Conservation (phyloP, 192 early-diverging fungal genomes). For the Umbelopsis sp. region DNA sequence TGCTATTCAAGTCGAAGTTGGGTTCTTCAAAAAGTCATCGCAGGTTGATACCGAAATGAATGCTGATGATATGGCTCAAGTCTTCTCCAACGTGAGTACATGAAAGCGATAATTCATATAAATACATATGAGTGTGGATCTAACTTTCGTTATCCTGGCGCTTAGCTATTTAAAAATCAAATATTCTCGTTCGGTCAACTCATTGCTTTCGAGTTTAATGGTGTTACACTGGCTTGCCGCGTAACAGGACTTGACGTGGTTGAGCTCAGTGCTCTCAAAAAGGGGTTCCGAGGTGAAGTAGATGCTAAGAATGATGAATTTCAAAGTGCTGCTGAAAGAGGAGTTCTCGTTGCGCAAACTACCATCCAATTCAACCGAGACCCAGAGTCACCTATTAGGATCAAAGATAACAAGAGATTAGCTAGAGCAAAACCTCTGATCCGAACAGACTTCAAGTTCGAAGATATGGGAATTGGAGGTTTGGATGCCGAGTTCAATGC, state of each 20-base stretch:
- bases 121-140: background rate
- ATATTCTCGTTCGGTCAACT: slow-evolving; percentile 79
- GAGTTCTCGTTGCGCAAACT: slow-evolving; percentile 78
- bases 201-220: slow-evolving; percentile 83
- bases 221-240: slow-evolving; percentile 56
- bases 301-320: slow-evolving; percentile 16
- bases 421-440: slow-evolving; percentile 70
- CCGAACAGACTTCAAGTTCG: slow-evolving; percentile 95
- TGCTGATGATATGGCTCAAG: slow-evolving; percentile 69
- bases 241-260: slow-evolving; percentile 54
- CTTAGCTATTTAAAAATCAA: slow-evolving; percentile 74
- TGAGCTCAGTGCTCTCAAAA: slow-evolving; percentile 55
- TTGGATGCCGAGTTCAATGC: slow-evolving; percentile 91
- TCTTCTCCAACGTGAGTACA: slow-evolving; percentile 53
- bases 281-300: slow-evolving; percentile 34
- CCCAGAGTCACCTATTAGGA: slow-evolving; percentile 71
- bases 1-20: slow-evolving; percentile 58
- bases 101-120: background rate
- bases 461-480: slow-evolving; percentile 97
- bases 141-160: background rate
- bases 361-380: slow-evolving; percentile 70
- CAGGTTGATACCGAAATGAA: slow-evolving; percentile 65
- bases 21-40: slow-evolving; percentile 52
- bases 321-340: slow-evolving; percentile 41
- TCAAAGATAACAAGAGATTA: slow-evolving; percentile 62